A percentile compares a stretch with the other conserved stretches of the same genome.
Evolutionary conservation across 345 rosid species (phyloP).

Genomic region (Eucalyptus curtisii): DNA sequence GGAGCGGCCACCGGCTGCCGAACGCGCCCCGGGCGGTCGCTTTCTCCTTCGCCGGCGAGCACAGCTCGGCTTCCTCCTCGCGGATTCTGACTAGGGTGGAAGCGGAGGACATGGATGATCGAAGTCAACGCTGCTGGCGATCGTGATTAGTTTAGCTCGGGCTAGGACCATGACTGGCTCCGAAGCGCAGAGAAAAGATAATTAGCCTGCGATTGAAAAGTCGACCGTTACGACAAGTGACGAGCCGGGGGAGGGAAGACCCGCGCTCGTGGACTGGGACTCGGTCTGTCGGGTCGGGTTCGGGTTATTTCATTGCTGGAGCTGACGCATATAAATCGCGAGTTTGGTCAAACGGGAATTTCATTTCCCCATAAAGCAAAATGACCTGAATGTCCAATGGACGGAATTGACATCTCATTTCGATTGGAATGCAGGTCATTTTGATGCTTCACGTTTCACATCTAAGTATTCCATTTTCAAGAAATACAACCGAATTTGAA

Average conservation of each 20-base stretch:
- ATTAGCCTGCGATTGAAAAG: too few species aligned
- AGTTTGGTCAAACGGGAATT: background rate
- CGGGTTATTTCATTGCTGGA: background rate
- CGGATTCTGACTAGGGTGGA: background rate
- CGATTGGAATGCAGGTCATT: background rate
- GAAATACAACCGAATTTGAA: background rate
- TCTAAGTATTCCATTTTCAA: background rate
- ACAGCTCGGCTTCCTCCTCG: background rate
- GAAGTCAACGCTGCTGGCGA: background rate
- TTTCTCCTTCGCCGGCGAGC: conserved; percentile 8
- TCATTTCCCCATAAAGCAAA: background rate
- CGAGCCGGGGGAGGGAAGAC: background rate
- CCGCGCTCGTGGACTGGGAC: background rate
- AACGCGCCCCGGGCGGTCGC: background rate
- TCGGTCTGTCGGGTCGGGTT: background rate
- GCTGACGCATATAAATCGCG: background rate
- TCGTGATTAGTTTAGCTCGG: background rate
- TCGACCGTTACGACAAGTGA: background rate
- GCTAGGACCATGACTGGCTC: background rate
- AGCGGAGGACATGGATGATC: background rate
- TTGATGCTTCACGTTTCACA: background rate
- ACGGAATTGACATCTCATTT: background rate
- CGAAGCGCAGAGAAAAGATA: background rate
- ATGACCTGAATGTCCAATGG: background rate
- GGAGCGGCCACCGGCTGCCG: background rate